Conservation (phyloP, 306 rosid genomes). For the Sechiopsis laciniata region DNA sequence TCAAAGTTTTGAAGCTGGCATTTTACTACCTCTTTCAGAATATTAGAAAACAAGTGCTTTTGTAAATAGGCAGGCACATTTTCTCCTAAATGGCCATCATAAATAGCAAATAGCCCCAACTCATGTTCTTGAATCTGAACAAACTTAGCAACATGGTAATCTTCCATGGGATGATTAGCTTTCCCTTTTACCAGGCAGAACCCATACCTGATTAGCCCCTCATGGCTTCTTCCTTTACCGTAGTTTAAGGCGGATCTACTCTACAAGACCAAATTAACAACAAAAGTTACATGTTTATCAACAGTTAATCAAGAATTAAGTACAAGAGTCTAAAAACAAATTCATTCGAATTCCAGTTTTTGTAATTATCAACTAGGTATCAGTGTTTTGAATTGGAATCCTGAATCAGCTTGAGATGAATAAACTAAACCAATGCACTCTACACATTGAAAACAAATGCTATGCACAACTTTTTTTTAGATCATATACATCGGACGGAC, state of each 20-base stretch:
- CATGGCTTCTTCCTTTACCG: conserved; percentile 71
- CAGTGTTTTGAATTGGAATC: background rate
- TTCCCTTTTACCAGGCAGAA: conserved; percentile 80
- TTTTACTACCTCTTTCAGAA: conserved; percentile 70
- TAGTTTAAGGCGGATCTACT: conserved; percentile 53
- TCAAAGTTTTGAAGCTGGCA: background rate
- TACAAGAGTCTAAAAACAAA: background rate
- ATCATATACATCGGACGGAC: background rate
- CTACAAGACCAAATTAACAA: conserved; percentile 9
- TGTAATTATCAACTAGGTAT: background rate
- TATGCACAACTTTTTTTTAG: background rate
- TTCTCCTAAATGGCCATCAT: conserved; percentile 89
- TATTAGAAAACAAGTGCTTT: conserved; percentile 75
- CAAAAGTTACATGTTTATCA: too few species aligned
- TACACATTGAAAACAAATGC: background rate
- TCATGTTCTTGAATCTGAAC: conserved; percentile 55
- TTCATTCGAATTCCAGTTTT: background rate
- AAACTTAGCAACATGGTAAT: conserved; percentile 91
- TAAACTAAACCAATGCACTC: too few species aligned
- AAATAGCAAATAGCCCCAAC: conserved; percentile 84
- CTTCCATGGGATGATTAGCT: conserved; percentile 99
- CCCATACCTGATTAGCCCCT: conserved; percentile 73
- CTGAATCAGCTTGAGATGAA: too few species aligned
- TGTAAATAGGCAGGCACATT: conserved; percentile 81
- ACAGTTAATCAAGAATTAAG: background rate